Conservation (phyloP, 306 rosid genomes). For the Luffa acutangula region DNA sequence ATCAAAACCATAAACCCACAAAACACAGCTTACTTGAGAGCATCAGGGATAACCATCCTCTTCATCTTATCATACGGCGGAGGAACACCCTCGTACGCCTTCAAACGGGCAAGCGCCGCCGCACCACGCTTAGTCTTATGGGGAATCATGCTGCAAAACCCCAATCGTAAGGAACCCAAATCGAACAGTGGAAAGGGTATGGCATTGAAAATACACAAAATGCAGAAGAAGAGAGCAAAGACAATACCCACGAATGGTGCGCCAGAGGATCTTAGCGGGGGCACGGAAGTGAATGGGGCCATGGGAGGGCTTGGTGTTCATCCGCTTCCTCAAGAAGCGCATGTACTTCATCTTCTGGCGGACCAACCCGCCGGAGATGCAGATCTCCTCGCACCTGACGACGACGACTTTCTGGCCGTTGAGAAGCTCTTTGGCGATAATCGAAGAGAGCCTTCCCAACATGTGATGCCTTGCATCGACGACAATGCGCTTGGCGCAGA, state of each 20-base stretch:
- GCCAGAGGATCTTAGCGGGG: constrained; percentile 70
- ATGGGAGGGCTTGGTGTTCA: constrained; percentile 76
- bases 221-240: background rate
- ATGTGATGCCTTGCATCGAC: constrained; percentile 70
- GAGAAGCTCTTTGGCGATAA: constrained; percentile 52
- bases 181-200: background rate
- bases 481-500: constrained; percentile 63
- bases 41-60: constrained; percentile 57
- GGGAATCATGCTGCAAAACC: constrained; percentile 35
- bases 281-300: constrained; percentile 75
- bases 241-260: constrained; percentile 64
- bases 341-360: constrained; percentile 72
- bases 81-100: constrained; percentile 50
- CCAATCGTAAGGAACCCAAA: background rate
- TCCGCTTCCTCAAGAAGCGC: constrained; percentile 62
- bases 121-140: constrained; percentile 60
- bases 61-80: constrained; percentile 50
- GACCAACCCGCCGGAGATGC: constrained; percentile 55
- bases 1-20: background rate
- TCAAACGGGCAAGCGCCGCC: constrained; percentile 49
- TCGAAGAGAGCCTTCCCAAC: constrained; percentile 58
- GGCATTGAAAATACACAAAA: background rate
- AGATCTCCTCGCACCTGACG: constrained; percentile 61
- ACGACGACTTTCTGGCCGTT: constrained; percentile 61
- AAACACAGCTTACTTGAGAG: constrained; percentile 34